Base-by-base conservation (phyloP, 805 yeast species). In the Tetrapisispora fleetii region DNA sequence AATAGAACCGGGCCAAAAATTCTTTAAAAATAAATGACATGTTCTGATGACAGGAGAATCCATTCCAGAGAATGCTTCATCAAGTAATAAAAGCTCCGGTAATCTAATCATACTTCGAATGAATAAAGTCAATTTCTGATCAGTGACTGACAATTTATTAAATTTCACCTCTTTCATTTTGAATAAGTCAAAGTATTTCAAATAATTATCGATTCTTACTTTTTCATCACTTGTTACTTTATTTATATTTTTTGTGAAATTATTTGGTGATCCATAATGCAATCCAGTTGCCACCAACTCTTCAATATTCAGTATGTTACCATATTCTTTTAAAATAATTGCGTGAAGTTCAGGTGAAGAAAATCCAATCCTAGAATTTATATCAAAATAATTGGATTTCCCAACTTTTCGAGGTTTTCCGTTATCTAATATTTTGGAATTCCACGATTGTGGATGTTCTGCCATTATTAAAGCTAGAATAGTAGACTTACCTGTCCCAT, bases 361-460 rank as follows among this genome's bases (percentile, higher is more conserved):
- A 56, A 85, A 80, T 0, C 97, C 96, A 47, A 93, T 85, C n/a
- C 65, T 58, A 41, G 76, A 75, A 66, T 91, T 91, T 51, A 86
- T 80, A 45, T 82, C 85, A 59, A 87, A 88, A 60, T 84, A 90
- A 51, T 79, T 81, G 16, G 82, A 78, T 37, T 68, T 71, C 1
- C 98, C 99, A 0, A 90, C 81, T 50, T 74, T 75, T 38, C 97
- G 75, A 9, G 80, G 76, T 10, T 42, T 39, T 32, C 74, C 73
- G 0, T 89, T 88, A 55, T 83, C 74, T 42, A 88, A 70, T 21
- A 93, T 74, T 21, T 75, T 78, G 5, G 79, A 74, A 55, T 79
- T 82, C 98, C 98, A 91, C 1, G 96, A 82, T 66, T 91, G 96
- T 1, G 99, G 99, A 62, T 91, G 99, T 58, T 91, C 99, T 4